These are phyloP conservation scores for Alternaria brassicae DNA, from an alignment of 2,329 filamentous ascomycete genomes.

Conservation along the genomic window DNA sequence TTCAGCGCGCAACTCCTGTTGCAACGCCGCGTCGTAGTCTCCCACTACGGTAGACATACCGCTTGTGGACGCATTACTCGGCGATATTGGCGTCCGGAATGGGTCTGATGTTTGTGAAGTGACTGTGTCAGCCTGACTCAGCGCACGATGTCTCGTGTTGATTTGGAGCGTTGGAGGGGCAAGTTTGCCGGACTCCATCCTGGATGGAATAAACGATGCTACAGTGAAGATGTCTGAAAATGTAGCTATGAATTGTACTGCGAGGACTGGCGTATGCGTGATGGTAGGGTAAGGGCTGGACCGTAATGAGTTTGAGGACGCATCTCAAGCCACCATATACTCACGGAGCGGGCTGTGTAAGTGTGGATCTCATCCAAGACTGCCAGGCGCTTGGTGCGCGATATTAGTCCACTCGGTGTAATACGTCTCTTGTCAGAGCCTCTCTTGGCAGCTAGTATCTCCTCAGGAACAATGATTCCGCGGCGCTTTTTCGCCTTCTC, in stretches of 20 bases:
- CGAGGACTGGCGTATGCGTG: neutral
- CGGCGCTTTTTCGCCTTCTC: conserved; percentile 8
- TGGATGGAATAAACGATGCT: neutral
- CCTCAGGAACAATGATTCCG: neutral
- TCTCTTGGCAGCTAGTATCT: conserved; percentile 12
- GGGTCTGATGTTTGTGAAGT: conserved; percentile 35
- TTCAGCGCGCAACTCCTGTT: conserved; percentile 41
- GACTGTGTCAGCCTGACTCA: conserved; percentile 37
- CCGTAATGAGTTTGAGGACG: conserved; percentile 6
- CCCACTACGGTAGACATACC: conserved; percentile 28
- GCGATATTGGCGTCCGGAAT: conserved; percentile 33
- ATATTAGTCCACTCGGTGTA: conserved; percentile 14
- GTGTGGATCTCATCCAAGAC: conserved; percentile 14
- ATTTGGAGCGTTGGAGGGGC: conserved; percentile 36
- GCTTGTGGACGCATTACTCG: conserved; percentile 32
- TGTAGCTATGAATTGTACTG: neutral
- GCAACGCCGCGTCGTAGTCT: conserved; percentile 40
- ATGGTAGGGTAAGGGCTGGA: neutral
- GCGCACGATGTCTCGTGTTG: conserved; percentile 34
- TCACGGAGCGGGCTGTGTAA: conserved; percentile 24
- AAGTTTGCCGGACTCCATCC: conserved; percentile 36
- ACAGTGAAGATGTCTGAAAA: neutral
- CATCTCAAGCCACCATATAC: conserved; percentile 20
- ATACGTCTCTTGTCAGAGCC: conserved; percentile 15
- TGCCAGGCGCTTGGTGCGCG: conserved; percentile 23